A percentile compares a stretch with the other conserved stretches of the same genome.
phyloP scores from a whole-genome alignment of 139 green algal species.

The Pseudopediastrum boryanum region DNA sequence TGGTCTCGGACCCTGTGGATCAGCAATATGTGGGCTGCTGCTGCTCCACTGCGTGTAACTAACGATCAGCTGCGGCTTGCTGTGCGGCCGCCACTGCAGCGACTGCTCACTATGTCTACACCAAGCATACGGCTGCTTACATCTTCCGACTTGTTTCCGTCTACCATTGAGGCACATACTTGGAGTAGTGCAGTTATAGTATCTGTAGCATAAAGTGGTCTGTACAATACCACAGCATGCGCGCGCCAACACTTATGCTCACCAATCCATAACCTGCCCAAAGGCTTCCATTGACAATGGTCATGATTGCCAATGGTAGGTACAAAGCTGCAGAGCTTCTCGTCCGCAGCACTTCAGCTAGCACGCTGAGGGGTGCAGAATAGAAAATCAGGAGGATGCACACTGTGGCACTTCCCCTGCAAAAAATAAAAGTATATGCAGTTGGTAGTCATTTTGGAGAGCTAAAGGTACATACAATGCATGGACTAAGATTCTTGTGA shows the following conservation, averaged over 20 bases:
- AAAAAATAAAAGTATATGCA: background rate
- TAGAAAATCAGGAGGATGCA: slow-evolving; percentile 39
- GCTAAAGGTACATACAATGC: background rate
- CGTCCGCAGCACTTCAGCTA: slow-evolving; percentile 22
- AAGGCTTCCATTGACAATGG: background rate
- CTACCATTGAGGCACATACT: background rate
- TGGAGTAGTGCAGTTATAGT: too few species aligned
- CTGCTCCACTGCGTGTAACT: too few species aligned
- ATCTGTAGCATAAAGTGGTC: background rate
- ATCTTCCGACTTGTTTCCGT: background rate
- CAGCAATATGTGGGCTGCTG: too few species aligned
- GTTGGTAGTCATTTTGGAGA: too few species aligned
- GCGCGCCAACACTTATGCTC: background rate
- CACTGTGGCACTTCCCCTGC: slow-evolving; percentile 21
- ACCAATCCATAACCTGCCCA: background rate
- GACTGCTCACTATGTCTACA: too few species aligned
- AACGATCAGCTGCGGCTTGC: too few species aligned
- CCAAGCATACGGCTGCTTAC: background rate
- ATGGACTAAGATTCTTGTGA: background rate
- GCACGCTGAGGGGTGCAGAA: slow-evolving; percentile 11
- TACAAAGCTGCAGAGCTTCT: slow-evolving; percentile 30
- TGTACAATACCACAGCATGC: background rate
- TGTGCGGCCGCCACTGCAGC: too few species aligned
- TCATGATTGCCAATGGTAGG: slow-evolving; percentile 26
- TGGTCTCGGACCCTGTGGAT: too few species aligned